phyloP scores from a whole-genome alignment of 768 basidiomycete species.

The Collybiopsis confluens region DNA sequence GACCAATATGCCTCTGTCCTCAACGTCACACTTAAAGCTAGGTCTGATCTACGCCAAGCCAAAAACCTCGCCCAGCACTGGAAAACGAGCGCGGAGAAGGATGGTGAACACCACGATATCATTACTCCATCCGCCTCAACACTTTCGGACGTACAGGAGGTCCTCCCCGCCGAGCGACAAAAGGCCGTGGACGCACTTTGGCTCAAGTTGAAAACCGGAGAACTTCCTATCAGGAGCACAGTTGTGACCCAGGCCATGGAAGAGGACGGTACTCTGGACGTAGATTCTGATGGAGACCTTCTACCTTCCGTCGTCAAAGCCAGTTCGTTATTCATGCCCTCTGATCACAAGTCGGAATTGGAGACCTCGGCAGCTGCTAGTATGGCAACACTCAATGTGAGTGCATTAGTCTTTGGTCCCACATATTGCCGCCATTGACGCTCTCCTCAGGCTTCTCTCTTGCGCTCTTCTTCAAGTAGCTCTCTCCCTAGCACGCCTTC shows the following conservation, averaged over 20 bases:
- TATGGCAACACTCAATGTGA: conserved; percentile 2
- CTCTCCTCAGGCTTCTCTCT: background rate
- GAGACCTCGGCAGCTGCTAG: conserved; percentile 3
- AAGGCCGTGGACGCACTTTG: conserved; percentile 22
- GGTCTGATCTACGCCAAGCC: conserved; percentile 23
- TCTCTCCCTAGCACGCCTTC: background rate
- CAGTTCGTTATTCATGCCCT: background rate
- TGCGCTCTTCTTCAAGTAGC: background rate
- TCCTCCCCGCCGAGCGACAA: background rate
- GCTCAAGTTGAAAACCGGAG: conserved; percentile 7
- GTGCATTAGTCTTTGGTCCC: background rate
- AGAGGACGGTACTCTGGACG: background rate
- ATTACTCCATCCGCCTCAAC: conserved; percentile 12
- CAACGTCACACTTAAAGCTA: conserved; percentile 22
- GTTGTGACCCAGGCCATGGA: conserved; percentile 7
- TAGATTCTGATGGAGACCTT: background rate
- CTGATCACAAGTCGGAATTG: background rate
- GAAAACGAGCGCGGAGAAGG: conserved; percentile 26
- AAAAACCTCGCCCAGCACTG: conserved; percentile 29
- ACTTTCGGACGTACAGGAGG: conserved; percentile 9
- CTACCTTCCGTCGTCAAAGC: background rate
- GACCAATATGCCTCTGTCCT: conserved; percentile 31
- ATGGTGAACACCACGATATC: background rate
- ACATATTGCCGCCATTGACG: background rate
- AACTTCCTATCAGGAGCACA: conserved; percentile 10